Conservation (phyloP, 257 asterid species). For the Petunia axillaris region DNA sequence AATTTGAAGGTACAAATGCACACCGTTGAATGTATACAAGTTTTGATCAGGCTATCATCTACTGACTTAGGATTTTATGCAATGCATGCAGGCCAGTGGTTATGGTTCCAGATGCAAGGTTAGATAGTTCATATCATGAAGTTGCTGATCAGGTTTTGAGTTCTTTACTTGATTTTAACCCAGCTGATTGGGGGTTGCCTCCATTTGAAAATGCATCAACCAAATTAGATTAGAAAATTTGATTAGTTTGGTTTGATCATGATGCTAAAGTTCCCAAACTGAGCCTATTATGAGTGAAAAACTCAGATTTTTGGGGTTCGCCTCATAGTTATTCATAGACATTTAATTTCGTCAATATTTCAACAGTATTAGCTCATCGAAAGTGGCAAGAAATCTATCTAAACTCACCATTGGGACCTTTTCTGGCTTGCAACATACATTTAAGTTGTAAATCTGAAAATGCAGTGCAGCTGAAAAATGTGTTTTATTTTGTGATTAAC, state of each 20-base stretch:
- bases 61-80: conserved; percentile 27
- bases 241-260: neutral
- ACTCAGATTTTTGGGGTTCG: neutral
- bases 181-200: conserved; percentile 81
- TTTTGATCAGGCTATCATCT: neutral
- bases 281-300: neutral
- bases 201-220: conserved; percentile 53
- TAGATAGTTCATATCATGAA: conserved; percentile 67
- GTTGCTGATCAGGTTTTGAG: conserved; percentile 78
- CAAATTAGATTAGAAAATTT: conserved; percentile 18
- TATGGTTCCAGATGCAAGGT: conserved; percentile 93
- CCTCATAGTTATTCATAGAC: neutral
- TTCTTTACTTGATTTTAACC: conserved; percentile 78
- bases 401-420: too few species aligned
- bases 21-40: neutral
- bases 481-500: neutral
- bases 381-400: too few species aligned
- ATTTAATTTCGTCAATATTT: too few species aligned
- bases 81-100: conserved; percentile 71
- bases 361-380: too few species aligned
- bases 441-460: too few species aligned
- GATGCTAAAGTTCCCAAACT: neutral
- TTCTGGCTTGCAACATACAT: too few species aligned
- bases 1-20: too few species aligned
- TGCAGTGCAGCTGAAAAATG: neutral